Evolutionary conservation across 805 yeast genomes (phyloP), one percentile per base, ranked within the genome.

Genomic region (Candida easanensis): DNA sequence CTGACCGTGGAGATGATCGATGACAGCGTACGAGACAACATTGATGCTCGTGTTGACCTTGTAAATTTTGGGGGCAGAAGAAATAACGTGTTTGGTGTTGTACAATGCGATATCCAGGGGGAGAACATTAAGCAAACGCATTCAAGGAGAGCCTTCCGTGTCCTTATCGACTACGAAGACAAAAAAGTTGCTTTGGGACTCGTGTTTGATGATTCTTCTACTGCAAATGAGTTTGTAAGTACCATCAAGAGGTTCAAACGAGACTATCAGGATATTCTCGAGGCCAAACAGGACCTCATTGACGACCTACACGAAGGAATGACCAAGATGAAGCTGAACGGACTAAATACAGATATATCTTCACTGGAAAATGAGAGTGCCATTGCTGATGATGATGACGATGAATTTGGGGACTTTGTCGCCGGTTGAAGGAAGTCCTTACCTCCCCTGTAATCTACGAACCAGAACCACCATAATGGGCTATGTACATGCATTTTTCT

Each of bases 111-210:
- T 21, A 41, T 52, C 3, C 56, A 48, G 20, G 67, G 64, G 15
- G 47, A 45, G 14, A 68, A 63, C 18, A 56, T 70, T 3, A 55
- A 45, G 25, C 44, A 47, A 36, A 54, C 60, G 6, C 43, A 38
- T 5, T 45, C 54, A 4, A 42, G 37, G 35, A 45, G 66, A 32
- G 59, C 61, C 34, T 73, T 63, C 48, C 68, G 67, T 19, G 54
- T 71, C 5, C 42, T 66, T 7, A 57, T 68, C 23, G 58, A 55
- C n/a, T 60, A 62, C 35, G 54, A 55, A 15, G 57, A 44, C 4
- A 49, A 60, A 42, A 57, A 56, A n/a, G 64, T 73, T 11, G 66
- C 65, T 19, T 52, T 72, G n/a, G 76, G 77, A 4, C 48, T 71
- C 40, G 66, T 67, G 13, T 69, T 71, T 42, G 53, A 50, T 2